These are phyloP conservation scores for Penicillium sp. DNA, from an alignment of 2,329 filamentous ascomycete species.

Conservation along the genomic window DNA sequence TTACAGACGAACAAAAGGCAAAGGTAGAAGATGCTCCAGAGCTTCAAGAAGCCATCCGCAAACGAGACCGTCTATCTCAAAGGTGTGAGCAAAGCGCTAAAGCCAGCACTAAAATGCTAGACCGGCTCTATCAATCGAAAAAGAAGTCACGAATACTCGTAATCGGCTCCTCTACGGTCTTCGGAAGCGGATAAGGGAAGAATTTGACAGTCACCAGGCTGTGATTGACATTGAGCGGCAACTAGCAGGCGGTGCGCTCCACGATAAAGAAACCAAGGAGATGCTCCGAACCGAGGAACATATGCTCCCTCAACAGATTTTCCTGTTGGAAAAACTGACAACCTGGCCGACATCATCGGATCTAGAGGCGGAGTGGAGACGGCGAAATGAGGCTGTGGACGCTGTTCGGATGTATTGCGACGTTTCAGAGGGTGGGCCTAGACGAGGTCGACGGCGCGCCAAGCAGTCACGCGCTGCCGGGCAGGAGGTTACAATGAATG, in stretches of 20 bases:
- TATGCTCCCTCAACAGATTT: not conserved
- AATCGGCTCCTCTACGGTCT: not conserved
- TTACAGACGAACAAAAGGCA: not conserved
- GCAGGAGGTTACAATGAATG: no score
- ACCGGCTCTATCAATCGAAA: not conserved
- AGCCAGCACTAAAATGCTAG: not conserved
- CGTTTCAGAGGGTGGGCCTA: not conserved
- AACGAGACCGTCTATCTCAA: not conserved
- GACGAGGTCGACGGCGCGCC: not conserved
- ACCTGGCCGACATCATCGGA: not conserved
- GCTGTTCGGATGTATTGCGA: not conserved
- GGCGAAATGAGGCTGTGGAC: not conserved
- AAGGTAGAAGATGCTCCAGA: not conserved
- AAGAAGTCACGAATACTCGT: not conserved
- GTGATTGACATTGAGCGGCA: not conserved
- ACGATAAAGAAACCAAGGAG: not conserved
- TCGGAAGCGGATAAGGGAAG: not conserved
- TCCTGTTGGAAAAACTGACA: not conserved
- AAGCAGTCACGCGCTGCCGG: not conserved
- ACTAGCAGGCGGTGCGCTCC: not conserved
- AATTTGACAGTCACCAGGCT: not conserved
- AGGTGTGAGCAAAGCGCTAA: not conserved
- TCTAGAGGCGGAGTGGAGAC: not conserved
- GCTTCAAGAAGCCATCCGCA: not conserved
- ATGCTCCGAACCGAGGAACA: not conserved